Evolutionary conservation across 2,329 filamentous ascomycete species (phyloP).

Genomic region (Reticulascus tulasneorum): DNA sequence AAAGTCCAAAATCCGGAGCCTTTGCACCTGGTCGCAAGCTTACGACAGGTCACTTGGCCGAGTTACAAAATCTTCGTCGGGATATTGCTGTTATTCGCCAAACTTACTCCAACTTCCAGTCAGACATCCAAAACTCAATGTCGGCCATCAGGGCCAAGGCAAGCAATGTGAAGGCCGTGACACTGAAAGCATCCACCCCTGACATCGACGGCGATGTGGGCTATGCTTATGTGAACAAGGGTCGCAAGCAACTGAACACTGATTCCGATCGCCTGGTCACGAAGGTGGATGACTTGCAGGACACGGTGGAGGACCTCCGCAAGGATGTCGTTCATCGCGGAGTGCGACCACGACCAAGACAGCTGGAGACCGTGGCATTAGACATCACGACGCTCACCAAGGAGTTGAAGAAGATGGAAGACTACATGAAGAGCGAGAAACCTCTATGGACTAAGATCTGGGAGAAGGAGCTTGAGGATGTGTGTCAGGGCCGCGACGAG

Average conservation of each 20-base stretch:
- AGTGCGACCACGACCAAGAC: constrained; percentile 83
- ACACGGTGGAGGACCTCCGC: constrained; percentile 90
- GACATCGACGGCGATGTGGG: constrained; percentile 74
- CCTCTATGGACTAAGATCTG: constrained; percentile 98
- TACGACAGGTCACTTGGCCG: constrained; percentile 62
- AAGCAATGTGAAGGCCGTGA: constrained; percentile 70
- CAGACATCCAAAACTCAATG: constrained; percentile 87
- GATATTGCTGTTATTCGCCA: constrained; percentile 90
- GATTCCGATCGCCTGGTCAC: constrained; percentile 89
- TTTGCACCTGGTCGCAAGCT: constrained; percentile 36
- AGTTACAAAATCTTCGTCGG: constrained; percentile 77
- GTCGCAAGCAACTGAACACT: constrained; percentile 79
- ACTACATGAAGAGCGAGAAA: constrained; percentile 87
- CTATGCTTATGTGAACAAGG: constrained; percentile 76
- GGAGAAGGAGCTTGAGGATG: constrained; percentile 94
- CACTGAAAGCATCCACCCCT: constrained; percentile 67
- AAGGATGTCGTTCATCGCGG: constrained; percentile 95
- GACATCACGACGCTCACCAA: constrained; percentile 78
- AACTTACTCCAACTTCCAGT: constrained; percentile 87
- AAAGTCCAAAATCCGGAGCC: constrained; percentile 31
- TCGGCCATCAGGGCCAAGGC: constrained; percentile 77
- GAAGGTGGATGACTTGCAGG: constrained; percentile 94
- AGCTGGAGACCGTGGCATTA: constrained; percentile 84
- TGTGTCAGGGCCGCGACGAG: constrained; percentile 92
- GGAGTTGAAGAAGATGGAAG: constrained; percentile 91